Evolutionary conservation across 768 basidiomycete genomes (phyloP).

Genomic region (Boletus rubescentipes): DNA sequence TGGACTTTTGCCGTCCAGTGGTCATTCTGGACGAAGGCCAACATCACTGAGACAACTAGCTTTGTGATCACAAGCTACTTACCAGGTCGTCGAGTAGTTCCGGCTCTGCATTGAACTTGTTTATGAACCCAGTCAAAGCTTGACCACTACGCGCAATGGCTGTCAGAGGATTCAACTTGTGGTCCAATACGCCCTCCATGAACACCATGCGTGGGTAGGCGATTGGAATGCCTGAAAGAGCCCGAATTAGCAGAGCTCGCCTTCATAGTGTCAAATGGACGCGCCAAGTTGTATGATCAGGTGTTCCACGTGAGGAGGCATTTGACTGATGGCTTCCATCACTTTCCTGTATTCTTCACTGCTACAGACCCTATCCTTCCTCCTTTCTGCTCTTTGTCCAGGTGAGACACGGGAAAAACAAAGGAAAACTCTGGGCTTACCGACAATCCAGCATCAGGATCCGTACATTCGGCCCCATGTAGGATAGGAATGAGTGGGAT

Average conservation of each 20-base stretch:
- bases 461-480: conserved; percentile 73
- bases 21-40: conserved; percentile 77
- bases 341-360: conserved; percentile 66
- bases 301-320: conserved; percentile 76
- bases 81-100: conserved; percentile 94
- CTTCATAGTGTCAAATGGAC: not conserved
- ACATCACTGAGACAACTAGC: conserved; percentile 25
- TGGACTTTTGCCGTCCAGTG: conserved; percentile 87
- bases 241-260: not conserved
- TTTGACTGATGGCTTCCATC: conserved; percentile 56
- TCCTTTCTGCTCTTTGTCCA: conserved; percentile 73
- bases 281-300: conserved; percentile 78
- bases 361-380: conserved; percentile 79
- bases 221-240: conserved; percentile 62
- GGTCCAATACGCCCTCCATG: conserved; percentile 73
- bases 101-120: conserved; percentile 89
- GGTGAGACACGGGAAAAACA: conserved; percentile 1
- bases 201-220: conserved; percentile 95
- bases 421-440: conserved; percentile 37
- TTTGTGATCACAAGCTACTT: conserved; percentile 17
- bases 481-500: conserved; percentile 80
- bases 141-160: conserved; percentile 68
- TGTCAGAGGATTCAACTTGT: conserved; percentile 82
- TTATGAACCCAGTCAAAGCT: conserved; percentile 77
- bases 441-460: conserved; percentile 83